phyloP scores from a whole-genome alignment of 2,329 filamentous ascomycete genomes.

The Xylogone sp. region DNA sequence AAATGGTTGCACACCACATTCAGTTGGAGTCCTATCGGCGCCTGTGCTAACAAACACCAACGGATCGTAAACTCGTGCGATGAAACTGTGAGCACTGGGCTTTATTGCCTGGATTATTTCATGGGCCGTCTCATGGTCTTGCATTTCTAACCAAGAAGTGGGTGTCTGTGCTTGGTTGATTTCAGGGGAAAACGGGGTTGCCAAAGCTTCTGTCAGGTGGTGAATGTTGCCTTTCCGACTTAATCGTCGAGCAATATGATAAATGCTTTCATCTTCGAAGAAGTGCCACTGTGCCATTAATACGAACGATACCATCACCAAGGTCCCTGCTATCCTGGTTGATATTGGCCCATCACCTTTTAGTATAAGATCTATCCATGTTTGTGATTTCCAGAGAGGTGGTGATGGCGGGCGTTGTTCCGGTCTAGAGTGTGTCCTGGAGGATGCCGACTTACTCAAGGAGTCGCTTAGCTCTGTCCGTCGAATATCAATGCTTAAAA shows the following conservation, averaged over 20 bases:
- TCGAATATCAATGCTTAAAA: constrained; percentile 75
- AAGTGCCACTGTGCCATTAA: constrained; percentile 76
- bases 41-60: constrained; percentile 68
- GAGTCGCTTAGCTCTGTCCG: constrained; percentile 73
- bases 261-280: constrained; percentile 54
- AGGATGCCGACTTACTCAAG: constrained; percentile 36
- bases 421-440: constrained; percentile 36
- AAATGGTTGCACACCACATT: constrained; percentile 41
- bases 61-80: constrained; percentile 72
- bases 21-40: constrained; percentile 57
- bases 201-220: constrained; percentile 23
- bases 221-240: constrained; percentile 15
- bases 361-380: constrained; percentile 59
- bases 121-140: constrained; percentile 74
- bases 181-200: constrained; percentile 47
- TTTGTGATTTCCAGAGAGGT: constrained; percentile 22
- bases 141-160: constrained; percentile 70
- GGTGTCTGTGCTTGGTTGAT: constrained; percentile 75
- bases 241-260: constrained; percentile 32
- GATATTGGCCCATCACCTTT: constrained; percentile 64
- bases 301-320: constrained; percentile 69
- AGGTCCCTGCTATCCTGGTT: constrained; percentile 70
- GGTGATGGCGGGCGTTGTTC: constrained; percentile 19
- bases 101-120: constrained; percentile 76
- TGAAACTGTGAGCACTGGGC: constrained; percentile 65